phyloP scores from a whole-genome alignment of 768 basidiomycete genomes.

The Boletus sp. region DNA sequence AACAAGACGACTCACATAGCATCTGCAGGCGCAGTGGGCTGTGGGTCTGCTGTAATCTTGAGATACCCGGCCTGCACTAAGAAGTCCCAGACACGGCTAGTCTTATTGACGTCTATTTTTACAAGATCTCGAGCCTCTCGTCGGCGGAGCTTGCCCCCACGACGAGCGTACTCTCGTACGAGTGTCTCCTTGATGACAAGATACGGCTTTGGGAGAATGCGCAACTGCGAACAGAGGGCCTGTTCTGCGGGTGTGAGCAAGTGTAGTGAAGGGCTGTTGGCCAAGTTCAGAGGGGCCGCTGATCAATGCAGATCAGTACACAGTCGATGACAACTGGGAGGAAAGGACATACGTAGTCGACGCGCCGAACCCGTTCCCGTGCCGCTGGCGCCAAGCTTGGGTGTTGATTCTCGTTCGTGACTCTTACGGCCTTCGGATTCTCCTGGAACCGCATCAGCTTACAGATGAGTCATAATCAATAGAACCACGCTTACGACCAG shows the following conservation, averaged over 20 bases:
- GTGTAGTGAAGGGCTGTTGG: conserved; percentile 86
- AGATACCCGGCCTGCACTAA: conserved; percentile 82
- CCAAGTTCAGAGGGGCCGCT: conserved; percentile 79
- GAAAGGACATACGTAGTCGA: conserved; percentile 38
- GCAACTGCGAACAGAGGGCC: conserved; percentile 80
- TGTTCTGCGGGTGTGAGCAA: conserved; percentile 89
- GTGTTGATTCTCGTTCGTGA: conserved; percentile 61
- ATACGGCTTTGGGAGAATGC: conserved; percentile 94
- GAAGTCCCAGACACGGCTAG: conserved; percentile 90
- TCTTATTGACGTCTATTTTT: conserved; percentile 93
- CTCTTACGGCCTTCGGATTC: conserved; percentile 55
- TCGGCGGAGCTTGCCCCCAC: conserved; percentile 83
- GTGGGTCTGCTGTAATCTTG: conserved; percentile 60
- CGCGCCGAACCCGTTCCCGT: conserved; percentile 39
- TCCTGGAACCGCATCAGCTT: conserved; percentile 16
- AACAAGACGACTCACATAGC: conserved; percentile 31
- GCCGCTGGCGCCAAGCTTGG: conserved; percentile 41
- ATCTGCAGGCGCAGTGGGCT: conserved; percentile 35
- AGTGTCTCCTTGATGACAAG: conserved; percentile 94
- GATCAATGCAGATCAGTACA: background rate
- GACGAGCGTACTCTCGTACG: conserved; percentile 87
- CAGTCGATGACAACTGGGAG: background rate
- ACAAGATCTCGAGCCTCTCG: conserved; percentile 88
- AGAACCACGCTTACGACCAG: conserved; percentile 48
- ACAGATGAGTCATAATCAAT: conserved; percentile 20